A percentile compares a stretch with the other conserved stretches of the same genome.
Evolutionary conservation across 768 basidiomycete genomes (phyloP).

Genomic region (Agrocybe pediades): DNA sequence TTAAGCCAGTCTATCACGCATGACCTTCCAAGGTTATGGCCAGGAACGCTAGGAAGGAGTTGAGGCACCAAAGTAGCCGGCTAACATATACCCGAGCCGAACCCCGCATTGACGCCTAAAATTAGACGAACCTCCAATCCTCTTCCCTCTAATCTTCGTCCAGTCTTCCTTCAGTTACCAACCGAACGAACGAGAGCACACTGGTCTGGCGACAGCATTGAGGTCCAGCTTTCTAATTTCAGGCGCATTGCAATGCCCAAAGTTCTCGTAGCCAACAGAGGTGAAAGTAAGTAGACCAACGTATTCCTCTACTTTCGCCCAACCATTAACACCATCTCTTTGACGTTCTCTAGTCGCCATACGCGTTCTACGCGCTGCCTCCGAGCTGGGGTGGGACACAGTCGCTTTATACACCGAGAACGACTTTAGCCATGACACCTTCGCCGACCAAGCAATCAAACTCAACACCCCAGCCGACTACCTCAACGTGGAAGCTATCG

Average conservation of each 20-base stretch:
- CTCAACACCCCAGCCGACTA: slow-evolving; percentile 68
- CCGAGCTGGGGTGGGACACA: slow-evolving; percentile 85
- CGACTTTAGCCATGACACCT: slow-evolving; percentile 78
- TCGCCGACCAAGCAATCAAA: slow-evolving; percentile 87
- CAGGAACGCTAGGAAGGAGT: no score
- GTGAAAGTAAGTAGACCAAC: slow-evolving; percentile 50
- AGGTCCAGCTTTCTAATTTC: not conserved
- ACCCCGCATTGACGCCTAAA: no score
- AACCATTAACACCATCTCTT: slow-evolving; percentile 7
- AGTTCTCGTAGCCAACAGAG: slow-evolving; percentile 76
- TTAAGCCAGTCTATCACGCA: no score
- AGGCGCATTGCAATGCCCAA: slow-evolving; percentile 40
- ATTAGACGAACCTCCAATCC: no score
- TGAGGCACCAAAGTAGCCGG: no score
- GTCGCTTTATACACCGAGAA: slow-evolving; percentile 87
- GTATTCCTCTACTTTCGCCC: slow-evolving; percentile 6
- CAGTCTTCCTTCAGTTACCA: no score
- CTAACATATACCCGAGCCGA: no score
- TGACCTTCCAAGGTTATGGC: no score
- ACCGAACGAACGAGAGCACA: no score
- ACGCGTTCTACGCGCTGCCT: slow-evolving; percentile 83
- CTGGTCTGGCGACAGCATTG: no score
- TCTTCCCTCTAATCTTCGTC: no score
- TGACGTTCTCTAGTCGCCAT: slow-evolving; percentile 64
- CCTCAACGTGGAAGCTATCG: slow-evolving; percentile 31